Base-by-base conservation (phyloP, 2,329 filamentous ascomycete genomes). In the Beauveria medogensis region DNA sequence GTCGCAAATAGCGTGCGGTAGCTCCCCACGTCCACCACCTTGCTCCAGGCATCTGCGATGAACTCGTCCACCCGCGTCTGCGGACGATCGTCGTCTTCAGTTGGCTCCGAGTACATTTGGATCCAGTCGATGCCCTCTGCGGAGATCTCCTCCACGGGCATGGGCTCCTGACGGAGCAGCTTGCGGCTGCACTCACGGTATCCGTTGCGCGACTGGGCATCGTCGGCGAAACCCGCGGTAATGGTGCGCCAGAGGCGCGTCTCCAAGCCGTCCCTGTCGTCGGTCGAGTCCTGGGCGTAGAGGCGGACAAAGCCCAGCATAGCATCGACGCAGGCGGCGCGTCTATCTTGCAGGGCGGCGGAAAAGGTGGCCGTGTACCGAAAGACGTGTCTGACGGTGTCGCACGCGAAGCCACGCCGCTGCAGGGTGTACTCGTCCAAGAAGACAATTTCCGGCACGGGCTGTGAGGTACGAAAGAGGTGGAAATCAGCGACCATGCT, bases 181-280 rank as follows among this genome's bases (percentile, higher is more conserved):
- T 8, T 22, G 12, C 20, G 26, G 9, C 26, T 24, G 28, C 44
- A 47, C 10, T 37, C 20, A 7, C 37, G n/a, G 30, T 37, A 56
- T 9, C 41, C 26, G n/a, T 47, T 20, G n/a, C 37, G 40, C 18
- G 9, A 20, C n/a, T 12, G 26, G 9, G 22, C 24, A 40, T 22
- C 43, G 43, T 37, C 34, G 34, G 34, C 34, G 14, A 22, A 18
- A 9, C 37, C 43, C 12, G 44, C 43, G 30, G 44, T 48, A 6
- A 56, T n/a, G 41, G 43, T 46, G 12, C 54, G 41, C 54, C 54
- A 56, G 28, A 48, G 26, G n/a, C 54, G 54, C 43, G 54, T 56
- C 20, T 56, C 54, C 12, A 22, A 12, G 18, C 12, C 7, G 18
- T 20, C 53, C 10, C 30, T 37, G 20, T 24, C 20, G 26, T 24